A percentile compares a stretch with the other conserved stretches of the same genome.
phyloP scores from a whole-genome alignment of 2,329 filamentous ascomycete genomes.

The Raffaelea ambrosiae region DNA sequence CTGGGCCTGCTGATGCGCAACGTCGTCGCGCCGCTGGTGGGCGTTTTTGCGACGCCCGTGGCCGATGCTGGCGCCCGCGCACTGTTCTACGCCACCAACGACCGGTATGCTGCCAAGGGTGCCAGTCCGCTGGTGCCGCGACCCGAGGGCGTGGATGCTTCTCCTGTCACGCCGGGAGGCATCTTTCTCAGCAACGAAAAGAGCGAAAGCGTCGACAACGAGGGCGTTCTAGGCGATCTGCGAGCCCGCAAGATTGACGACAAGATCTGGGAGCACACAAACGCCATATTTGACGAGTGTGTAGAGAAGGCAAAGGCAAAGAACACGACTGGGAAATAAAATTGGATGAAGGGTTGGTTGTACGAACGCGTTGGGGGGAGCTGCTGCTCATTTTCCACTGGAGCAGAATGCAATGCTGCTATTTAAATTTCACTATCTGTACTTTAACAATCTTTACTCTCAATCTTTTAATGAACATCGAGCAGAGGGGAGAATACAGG shows the following conservation, averaged over 20 bases:
- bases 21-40: slow-evolving; percentile 5
- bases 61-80: slow-evolving; percentile 27
- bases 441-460: too few relatives aligned
- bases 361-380: too few relatives aligned
- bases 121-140: slow-evolving; percentile 14
- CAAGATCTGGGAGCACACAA: slow-evolving; percentile 26
- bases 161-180: slow-evolving; percentile 20
- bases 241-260: slow-evolving; percentile 20
- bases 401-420: too few relatives aligned
- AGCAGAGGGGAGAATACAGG: too few relatives aligned
- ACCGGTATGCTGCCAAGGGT: neutral
- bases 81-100: slow-evolving; percentile 26
- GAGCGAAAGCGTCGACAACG: slow-evolving; percentile 20
- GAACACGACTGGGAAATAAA: neutral
- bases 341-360: too few relatives aligned
- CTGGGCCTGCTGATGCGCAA: neutral
- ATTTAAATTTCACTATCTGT: too few relatives aligned
- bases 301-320: slow-evolving; percentile 1
- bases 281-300: slow-evolving; percentile 20
- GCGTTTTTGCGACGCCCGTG: slow-evolving; percentile 13
- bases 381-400: too few relatives aligned
- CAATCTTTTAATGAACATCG: too few relatives aligned
- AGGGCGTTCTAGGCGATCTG: slow-evolving; percentile 18
- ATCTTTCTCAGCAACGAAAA: slow-evolving; percentile 27
- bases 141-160: neutral